These are phyloP conservation scores for Conringia planisiliqua DNA, from an alignment of 345 rosid species.

Conservation along the genomic window DNA sequence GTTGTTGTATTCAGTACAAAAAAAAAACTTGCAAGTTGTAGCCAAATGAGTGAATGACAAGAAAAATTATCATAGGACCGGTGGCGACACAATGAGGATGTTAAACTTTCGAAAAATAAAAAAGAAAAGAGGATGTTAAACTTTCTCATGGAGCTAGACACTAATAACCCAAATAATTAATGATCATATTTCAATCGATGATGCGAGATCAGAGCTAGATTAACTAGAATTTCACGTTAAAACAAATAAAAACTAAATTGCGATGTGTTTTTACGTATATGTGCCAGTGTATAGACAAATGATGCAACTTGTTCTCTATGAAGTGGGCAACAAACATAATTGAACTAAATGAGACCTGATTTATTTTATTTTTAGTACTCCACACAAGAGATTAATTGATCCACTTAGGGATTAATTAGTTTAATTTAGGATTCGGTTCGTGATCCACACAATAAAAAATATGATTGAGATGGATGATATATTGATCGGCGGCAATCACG, in stretches of 20 bases:
- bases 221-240: neutral
- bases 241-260: neutral
- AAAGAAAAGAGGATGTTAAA: neutral
- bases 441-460: neutral
- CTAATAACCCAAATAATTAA: neutral
- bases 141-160: no score
- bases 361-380: neutral
- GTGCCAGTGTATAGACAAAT: neutral
- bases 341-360: neutral
- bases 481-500: slow-evolving; percentile 26
- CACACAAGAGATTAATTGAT: neutral
- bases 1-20: no score
- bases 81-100: neutral
- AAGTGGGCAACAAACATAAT: neutral
- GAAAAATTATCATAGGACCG: neutral
- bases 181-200: neutral
- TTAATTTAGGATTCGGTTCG: neutral
- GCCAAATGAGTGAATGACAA: neutral
- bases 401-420: neutral
- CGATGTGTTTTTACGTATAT: neutral
- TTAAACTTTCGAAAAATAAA: no score
- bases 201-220: neutral
- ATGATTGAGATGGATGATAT: neutral
- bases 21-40: neutral
- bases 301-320: neutral